These are phyloP conservation scores for Pyrus communis DNA, from an alignment of 306 rosid species.

Conservation along the genomic window DNA sequence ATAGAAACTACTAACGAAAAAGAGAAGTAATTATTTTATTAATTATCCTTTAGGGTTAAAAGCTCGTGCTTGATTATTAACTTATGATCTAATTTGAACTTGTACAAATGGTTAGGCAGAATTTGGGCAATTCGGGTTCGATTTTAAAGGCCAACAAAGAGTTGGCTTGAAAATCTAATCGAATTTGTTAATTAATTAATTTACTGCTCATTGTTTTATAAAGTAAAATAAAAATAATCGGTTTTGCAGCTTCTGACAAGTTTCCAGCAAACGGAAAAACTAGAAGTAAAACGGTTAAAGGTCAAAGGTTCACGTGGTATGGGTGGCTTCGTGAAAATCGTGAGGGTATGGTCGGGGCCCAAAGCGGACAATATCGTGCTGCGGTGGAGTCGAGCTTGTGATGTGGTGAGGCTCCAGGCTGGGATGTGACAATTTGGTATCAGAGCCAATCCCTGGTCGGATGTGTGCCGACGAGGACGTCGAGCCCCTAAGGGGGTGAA, in stretches of 20 bases:
- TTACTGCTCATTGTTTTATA: neutral
- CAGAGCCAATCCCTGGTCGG: too few species aligned
- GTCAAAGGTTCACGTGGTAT: conserved; percentile 17
- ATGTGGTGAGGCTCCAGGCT: too few species aligned
- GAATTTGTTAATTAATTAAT: neutral
- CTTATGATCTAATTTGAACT: neutral
- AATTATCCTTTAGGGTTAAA: neutral
- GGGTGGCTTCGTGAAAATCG: neutral
- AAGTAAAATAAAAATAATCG: neutral
- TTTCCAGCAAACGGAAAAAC: neutral
- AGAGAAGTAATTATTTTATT: too few species aligned
- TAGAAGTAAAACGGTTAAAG: conserved; percentile 6
- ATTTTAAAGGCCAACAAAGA: neutral
- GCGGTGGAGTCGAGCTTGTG: too few species aligned
- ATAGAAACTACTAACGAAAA: too few species aligned
- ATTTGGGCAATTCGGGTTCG: neutral
- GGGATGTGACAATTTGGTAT: too few species aligned
- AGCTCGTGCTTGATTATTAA: neutral
- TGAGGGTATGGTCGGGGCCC: too few species aligned
- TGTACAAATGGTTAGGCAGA: neutral
- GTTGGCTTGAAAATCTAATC: neutral
- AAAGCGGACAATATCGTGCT: too few species aligned
- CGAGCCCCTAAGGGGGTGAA: too few species aligned
- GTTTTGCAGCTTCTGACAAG: neutral
- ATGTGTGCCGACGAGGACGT: too few species aligned